These are phyloP conservation scores for Cytospora mali DNA, from an alignment of 2,329 filamentous ascomycete genomes.

Conservation along the genomic window DNA sequence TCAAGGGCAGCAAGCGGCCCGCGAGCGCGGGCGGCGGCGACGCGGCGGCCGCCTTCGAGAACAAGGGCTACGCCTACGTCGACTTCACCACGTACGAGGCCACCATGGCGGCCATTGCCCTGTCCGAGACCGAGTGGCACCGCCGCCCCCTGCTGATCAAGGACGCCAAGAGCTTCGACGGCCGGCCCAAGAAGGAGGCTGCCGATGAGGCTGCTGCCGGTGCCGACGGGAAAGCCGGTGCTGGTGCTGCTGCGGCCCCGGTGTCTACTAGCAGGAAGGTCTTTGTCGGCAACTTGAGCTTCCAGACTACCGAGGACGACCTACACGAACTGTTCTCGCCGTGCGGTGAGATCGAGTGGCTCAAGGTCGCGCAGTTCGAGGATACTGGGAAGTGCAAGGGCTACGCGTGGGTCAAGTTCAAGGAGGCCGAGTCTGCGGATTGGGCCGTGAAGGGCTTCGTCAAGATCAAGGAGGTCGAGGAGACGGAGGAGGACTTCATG, in stretches of 20 bases:
- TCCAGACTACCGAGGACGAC: constrained; percentile 79
- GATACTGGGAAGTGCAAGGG: constrained; percentile 98
- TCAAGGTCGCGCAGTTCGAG: constrained; percentile 92
- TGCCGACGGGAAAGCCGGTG: constrained; percentile 34
- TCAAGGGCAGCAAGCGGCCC: constrained; percentile 30
- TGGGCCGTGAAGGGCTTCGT: constrained; percentile 81
- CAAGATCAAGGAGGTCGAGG: constrained; percentile 66
- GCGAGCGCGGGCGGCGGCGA: constrained; percentile 25
- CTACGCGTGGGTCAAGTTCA: constrained; percentile 93
- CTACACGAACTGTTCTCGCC: constrained; percentile 79
- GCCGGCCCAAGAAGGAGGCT: constrained; percentile 70
- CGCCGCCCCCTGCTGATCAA: constrained; percentile 90
- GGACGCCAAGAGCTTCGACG: constrained; percentile 85
- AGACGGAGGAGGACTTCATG: constrained; percentile 64
- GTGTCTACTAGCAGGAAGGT: constrained; percentile 64
- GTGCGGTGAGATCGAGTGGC: constrained; percentile 80
- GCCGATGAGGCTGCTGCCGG: constrained; percentile 31
- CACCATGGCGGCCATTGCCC: constrained; percentile 74
- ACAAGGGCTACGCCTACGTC: constrained; percentile 95
- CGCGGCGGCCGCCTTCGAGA: constrained; percentile 50
- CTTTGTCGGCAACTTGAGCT: constrained; percentile 89
- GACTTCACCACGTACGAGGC: constrained; percentile 77
- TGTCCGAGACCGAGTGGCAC: constrained; percentile 80
- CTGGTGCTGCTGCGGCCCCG: constrained; percentile 38
- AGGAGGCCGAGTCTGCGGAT: constrained; percentile 72